Evolutionary conservation across 1,284 basidiomycete species (phyloP), one percentile per base, ranked within the genome.

Genomic region (Melampsora americana): DNA sequence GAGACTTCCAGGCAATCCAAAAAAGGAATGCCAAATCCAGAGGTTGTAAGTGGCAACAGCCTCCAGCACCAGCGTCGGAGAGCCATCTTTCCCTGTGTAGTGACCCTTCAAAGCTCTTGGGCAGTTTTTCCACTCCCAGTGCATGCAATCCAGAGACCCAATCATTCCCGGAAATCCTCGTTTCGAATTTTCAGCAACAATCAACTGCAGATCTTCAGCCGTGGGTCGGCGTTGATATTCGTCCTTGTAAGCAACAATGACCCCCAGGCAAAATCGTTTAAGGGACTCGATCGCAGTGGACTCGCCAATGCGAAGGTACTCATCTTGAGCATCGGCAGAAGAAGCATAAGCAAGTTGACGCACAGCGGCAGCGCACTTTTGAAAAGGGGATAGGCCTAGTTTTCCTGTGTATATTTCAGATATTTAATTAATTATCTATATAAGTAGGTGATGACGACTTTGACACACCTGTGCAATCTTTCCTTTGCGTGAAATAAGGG

Each of bases 101-200:
- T 66, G 64, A 20, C 64, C 64, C 5, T 20, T 18, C 26, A 28
- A 66, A 5, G 64, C 64, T n/a, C 11, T 20, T 6, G 64, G 64
- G 23, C 64, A 65, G 32, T 65, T n/a, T n/a, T n/a, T n/a, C n/a
- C n/a, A n/a, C n/a, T n/a, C n/a, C n/a, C n/a, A n/a, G 26, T 66
- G 64, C 64, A 66, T 66, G 12, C 64, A 28, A 66, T 66, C 64
- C n/a, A 66, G n/a, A 6, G 30, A 35, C 2, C 28, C 64, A 14
- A n/a, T 3, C 18, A 28, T 35, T 6, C 64, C 64, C 42, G 64
- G 64, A 39, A 66, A 66, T 12, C 64, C 64, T 20, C 42, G 64
- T 11, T 39, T n/a, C 5, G 32, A 7, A 42, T 66, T 32, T 42
- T 66, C 64, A 6, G 32, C 42, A 9, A 32, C 9, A 3, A 66